Percentiles rank a stretch among this genome's conserved stretches.
phyloP scores from a whole-genome alignment of 2,329 filamentous ascomycete genomes.

The Gliomastix tumulicola region DNA sequence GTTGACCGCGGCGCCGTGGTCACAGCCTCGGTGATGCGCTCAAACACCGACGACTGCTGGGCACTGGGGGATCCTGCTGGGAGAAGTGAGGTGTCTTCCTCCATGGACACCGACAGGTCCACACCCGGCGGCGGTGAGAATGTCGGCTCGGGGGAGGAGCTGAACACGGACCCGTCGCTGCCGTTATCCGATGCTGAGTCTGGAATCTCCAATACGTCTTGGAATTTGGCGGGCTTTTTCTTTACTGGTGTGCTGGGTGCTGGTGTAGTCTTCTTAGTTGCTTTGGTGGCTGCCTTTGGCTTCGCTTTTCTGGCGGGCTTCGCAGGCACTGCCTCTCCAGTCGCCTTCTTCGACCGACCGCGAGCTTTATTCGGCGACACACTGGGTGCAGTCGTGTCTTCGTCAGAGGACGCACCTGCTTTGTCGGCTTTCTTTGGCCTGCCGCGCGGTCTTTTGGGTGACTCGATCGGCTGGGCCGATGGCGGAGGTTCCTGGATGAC shows the following conservation, averaged over 20 bases:
- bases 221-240: too few species aligned
- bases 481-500: constrained; percentile 7
- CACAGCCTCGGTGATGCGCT: constrained; percentile 48
- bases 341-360: too few species aligned
- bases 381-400: too few species aligned
- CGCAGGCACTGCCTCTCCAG: not conserved
- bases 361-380: too few species aligned
- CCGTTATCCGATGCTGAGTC: constrained; percentile 40
- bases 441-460: constrained; percentile 5
- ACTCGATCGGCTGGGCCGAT: not conserved
- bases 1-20: constrained; percentile 39
- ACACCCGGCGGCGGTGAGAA: constrained; percentile 26
- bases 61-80: constrained; percentile 28
- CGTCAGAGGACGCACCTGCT: too few species aligned
- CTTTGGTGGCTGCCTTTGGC: not conserved
- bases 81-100: constrained; percentile 37
- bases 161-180: constrained; percentile 9
- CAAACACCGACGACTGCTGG: constrained; percentile 38
- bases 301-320: not conserved
- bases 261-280: too few species aligned
- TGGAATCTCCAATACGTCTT: constrained; percentile 35
- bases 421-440: constrained; percentile 12
- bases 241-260: too few species aligned
- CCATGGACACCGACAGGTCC: constrained; percentile 34
- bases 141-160: constrained; percentile 1